Evolutionary conservation across 2,329 filamentous ascomycete genomes (phyloP).

Genomic region (Trichoderma arundinaceum): DNA sequence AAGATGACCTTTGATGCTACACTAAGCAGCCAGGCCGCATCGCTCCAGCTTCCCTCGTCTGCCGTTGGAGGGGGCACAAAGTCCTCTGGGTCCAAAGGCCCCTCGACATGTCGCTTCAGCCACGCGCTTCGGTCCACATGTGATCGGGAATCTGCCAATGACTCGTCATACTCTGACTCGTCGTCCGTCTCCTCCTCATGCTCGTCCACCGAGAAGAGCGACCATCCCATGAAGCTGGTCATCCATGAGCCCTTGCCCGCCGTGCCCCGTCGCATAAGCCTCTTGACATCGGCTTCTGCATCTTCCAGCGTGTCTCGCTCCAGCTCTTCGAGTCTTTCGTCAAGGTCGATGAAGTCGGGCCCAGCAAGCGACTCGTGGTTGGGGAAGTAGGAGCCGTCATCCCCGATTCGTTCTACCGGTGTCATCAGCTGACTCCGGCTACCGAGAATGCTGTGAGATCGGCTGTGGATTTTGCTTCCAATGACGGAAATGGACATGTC

Average conservation of each 20-base stretch:
- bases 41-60: constrained; percentile 67
- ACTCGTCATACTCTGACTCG: constrained; percentile 46
- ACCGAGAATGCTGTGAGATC: constrained; percentile 44
- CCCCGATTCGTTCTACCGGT: constrained; percentile 49
- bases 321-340: constrained; percentile 63
- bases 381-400: constrained; percentile 53
- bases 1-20: constrained; percentile 68
- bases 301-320: constrained; percentile 57
- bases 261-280: constrained; percentile 60
- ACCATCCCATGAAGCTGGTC: constrained; percentile 63
- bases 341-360: constrained; percentile 68
- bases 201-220: constrained; percentile 66
- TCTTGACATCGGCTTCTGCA: constrained; percentile 64
- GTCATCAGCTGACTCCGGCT: constrained; percentile 51
- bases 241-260: constrained; percentile 64
- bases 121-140: constrained; percentile 42
- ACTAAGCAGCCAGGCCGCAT: constrained; percentile 70
- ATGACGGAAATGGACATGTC: constrained; percentile 47
- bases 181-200: constrained; percentile 58
- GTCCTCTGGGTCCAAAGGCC: constrained; percentile 51
- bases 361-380: constrained; percentile 51
- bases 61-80: constrained; percentile 55
- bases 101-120: constrained; percentile 49
- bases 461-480: constrained; percentile 56
- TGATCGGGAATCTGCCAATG: constrained; percentile 39